Conservation (phyloP, 148 eudicot genomes). For the Agrostemma githago region DNA sequence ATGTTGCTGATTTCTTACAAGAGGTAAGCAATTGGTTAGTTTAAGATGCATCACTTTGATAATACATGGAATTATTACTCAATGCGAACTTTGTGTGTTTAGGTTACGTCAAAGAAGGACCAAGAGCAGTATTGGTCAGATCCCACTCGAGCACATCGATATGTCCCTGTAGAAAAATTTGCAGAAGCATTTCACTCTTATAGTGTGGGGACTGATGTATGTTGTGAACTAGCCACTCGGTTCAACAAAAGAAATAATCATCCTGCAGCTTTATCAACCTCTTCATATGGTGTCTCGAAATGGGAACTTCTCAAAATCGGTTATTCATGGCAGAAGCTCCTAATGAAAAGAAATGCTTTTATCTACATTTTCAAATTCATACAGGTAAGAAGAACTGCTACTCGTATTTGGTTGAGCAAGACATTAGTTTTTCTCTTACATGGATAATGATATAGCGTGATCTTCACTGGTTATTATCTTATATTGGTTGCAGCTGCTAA, state of each 20-base stretch:
- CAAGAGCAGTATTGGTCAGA: constrained; percentile 93
- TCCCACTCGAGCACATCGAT: constrained; percentile 50
- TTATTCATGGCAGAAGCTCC: constrained; percentile 81
- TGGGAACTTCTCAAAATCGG: constrained; percentile 76
- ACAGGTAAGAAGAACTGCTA: constrained; percentile 65
- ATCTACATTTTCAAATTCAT: constrained; percentile 89
- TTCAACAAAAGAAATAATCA: constrained; percentile 75
- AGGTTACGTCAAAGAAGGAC: constrained; percentile 93
- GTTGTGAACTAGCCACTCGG: constrained; percentile 55
- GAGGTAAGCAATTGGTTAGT: constrained; percentile 46
- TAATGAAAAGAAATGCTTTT: constrained; percentile 90
- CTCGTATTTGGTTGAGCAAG: background rate
- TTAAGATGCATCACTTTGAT: constrained; percentile 9
- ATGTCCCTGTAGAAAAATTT: constrained; percentile 71
- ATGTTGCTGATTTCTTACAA: constrained; percentile 95
- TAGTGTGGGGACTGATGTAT: constrained; percentile 55
- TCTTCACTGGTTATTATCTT: constrained; percentile 7
- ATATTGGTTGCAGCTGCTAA: constrained; percentile 59
- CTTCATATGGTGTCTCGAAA: constrained; percentile 62
- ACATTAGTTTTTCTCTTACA: background rate
- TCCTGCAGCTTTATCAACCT: constrained; percentile 91
- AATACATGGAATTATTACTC: constrained; percentile 14
- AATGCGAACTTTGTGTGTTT: constrained; percentile 18
- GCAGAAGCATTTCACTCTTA: constrained; percentile 76
- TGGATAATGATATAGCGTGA: background rate